These are phyloP conservation scores for Apophysomyces sp. DNA, from an alignment of 371 early-diverging fungal genomes.

Conservation along the genomic window DNA sequence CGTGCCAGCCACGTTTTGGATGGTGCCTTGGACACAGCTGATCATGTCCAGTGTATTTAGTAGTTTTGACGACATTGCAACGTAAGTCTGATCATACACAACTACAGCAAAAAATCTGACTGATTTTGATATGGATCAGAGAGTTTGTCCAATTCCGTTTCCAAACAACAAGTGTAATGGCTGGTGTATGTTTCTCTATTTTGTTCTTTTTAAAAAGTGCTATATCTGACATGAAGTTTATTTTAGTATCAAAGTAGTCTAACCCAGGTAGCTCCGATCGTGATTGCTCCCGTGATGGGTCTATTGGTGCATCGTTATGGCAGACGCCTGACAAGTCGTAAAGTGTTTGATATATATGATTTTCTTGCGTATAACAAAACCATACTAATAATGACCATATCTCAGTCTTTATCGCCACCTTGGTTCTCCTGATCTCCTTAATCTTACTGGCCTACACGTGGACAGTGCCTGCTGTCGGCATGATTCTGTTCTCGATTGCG, in stretches of 20 bases:
- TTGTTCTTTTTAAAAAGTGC: too few species aligned
- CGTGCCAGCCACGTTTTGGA: slow-evolving; percentile 46
- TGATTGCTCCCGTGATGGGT: slow-evolving; percentile 53
- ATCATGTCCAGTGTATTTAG: slow-evolving; percentile 48
- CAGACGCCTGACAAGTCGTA: slow-evolving; percentile 37
- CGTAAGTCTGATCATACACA: slow-evolving; percentile 15
- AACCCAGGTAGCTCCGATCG: slow-evolving; percentile 53
- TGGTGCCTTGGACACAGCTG: slow-evolving; percentile 43
- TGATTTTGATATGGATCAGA: neutral
- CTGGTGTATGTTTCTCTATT: slow-evolving; percentile 30
- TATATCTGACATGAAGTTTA: neutral
- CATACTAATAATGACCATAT: neutral
- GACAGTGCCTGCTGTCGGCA: slow-evolving; percentile 39
- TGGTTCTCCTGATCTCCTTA: slow-evolving; percentile 35
- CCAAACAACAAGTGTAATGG: slow-evolving; percentile 40
- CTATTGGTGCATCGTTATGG: slow-evolving; percentile 54
- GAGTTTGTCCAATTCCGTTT: slow-evolving; percentile 48
- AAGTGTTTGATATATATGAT: too few species aligned
- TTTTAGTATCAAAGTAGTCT: slow-evolving; percentile 54
- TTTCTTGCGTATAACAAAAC: too few species aligned
- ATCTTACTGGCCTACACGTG: slow-evolving; percentile 35
- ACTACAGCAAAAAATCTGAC: neutral
- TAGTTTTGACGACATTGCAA: slow-evolving; percentile 49
- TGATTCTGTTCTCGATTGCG: slow-evolving; percentile 48
- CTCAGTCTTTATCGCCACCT: slow-evolving; percentile 33